Conservation (phyloP, 2,329 filamentous ascomycete genomes). For the Fusarium falciforme region DNA sequence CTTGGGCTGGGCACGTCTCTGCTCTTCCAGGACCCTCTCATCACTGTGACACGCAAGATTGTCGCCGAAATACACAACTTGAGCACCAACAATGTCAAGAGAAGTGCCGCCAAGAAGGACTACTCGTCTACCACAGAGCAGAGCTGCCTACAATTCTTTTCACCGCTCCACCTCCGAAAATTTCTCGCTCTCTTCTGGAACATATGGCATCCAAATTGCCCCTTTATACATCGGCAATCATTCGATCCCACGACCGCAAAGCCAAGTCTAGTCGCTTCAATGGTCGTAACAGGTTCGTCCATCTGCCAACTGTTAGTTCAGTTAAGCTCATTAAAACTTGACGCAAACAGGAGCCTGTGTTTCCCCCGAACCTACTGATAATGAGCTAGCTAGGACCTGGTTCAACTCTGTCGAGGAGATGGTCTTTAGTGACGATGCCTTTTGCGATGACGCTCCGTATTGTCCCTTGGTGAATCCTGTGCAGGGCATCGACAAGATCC, state of each 20-base stretch:
- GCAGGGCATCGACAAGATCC: background rate
- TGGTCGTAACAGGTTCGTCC: background rate
- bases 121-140: background rate
- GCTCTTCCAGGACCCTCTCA: background rate
- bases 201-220: background rate
- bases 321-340: too few relatives aligned
- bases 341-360: background rate
- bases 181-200: background rate
- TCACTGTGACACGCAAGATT: background rate
- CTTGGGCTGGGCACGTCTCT: background rate
- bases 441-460: background rate
- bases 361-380: background rate
- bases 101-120: background rate
- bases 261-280: background rate
- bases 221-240: background rate
- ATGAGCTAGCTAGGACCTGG: background rate
- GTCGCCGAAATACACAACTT: background rate
- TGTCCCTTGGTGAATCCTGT: background rate
- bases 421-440: background rate
- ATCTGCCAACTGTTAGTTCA: too few relatives aligned
- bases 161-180: background rate
- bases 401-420: background rate
- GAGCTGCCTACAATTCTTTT: background rate
- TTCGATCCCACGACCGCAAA: background rate
- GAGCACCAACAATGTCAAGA: background rate